A percentile compares a stretch with the other conserved stretches of the same genome.
Evolutionary conservation across 1,139 yeast species (phyloP).

Genomic region (Taphrina betulina): DNA sequence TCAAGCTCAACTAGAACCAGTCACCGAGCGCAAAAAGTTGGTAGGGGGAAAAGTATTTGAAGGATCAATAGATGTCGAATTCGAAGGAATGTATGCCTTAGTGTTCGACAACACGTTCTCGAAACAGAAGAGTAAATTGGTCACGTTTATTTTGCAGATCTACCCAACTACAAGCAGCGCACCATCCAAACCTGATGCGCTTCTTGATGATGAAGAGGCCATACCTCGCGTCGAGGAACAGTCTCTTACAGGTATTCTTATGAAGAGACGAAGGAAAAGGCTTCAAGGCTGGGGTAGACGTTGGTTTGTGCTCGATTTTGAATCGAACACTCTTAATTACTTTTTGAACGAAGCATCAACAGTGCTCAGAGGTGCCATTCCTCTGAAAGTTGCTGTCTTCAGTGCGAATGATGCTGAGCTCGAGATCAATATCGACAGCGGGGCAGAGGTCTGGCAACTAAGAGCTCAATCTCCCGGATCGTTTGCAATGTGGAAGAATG

Average conservation of each 20-base stretch:
- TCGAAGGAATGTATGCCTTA: constrained; percentile 68
- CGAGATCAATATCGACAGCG: constrained; percentile 83
- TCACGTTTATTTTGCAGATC: constrained; percentile 60
- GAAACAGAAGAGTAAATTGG: constrained; percentile 77
- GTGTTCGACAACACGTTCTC: constrained; percentile 91
- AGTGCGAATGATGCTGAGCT: constrained; percentile 69
- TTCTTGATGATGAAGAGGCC: constrained; percentile 23
- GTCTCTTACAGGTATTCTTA: constrained; percentile 56
- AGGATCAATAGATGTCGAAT: constrained; percentile 48
- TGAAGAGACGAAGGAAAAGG: constrained; percentile 76
- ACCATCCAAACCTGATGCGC: constrained; percentile 3
- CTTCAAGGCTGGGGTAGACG: constrained; percentile 85
- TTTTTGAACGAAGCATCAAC: constrained; percentile 68
- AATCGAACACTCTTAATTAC: constrained; percentile 79
- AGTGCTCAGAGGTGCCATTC: constrained; percentile 87
- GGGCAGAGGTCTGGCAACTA: constrained; percentile 91
- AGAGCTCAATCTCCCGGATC: constrained; percentile 65
- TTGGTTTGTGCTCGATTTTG: constrained; percentile 76
- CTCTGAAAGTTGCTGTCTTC: constrained; percentile 72
- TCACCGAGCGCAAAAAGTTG: constrained; percentile 42
- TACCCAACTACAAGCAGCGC: constrained; percentile 17
- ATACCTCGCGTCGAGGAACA: constrained; percentile 15
- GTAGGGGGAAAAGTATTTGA: constrained; percentile 43
- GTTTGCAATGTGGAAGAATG: constrained; percentile 79
- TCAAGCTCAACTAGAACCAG: constrained; percentile 22